Evolutionary conservation across 192 early-diverging fungal genomes (phyloP).

Genomic region (Allomyces javanicus): DNA sequence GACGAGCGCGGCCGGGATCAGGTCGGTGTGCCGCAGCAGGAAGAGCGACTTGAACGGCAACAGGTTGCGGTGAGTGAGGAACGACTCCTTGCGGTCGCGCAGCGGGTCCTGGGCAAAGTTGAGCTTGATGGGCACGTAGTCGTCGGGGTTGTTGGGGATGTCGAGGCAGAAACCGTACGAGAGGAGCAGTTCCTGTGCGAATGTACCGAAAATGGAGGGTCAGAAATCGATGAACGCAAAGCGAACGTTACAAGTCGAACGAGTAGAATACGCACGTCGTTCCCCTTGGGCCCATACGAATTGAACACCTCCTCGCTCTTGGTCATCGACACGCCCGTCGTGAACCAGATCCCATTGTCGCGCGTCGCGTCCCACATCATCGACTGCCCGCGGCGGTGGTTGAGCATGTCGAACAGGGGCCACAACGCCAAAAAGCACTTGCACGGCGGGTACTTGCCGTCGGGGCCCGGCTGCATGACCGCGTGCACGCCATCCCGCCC

Average conservation of each 20-base stretch:
- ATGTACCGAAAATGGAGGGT: no score
- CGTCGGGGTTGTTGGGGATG: neutral
- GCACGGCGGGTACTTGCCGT: neutral
- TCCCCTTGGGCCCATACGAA: neutral
- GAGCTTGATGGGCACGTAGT: neutral
- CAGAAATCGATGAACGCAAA: neutral
- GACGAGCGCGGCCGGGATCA: neutral
- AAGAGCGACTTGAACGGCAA: neutral
- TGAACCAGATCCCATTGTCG: neutral
- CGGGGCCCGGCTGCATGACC: neutral
- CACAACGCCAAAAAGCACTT: neutral
- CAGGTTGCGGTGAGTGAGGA: neutral
- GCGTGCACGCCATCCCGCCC: no score
- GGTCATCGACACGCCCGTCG: neutral
- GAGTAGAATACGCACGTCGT: neutral
- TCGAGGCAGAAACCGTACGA: neutral
- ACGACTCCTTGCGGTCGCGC: neutral
- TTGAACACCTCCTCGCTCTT: neutral
- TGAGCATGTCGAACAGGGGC: neutral
- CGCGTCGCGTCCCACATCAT: neutral
- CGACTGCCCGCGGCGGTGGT: neutral
- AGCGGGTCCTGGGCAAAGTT: neutral
- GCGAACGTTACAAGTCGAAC: neutral
- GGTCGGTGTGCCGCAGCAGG: neutral
- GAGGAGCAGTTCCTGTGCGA: neutral